A percentile compares a stretch with the other conserved stretches of the same genome.
phyloP scores from a whole-genome alignment of 192 early-diverging fungal species.

The Rhizophlyctis rosea region DNA sequence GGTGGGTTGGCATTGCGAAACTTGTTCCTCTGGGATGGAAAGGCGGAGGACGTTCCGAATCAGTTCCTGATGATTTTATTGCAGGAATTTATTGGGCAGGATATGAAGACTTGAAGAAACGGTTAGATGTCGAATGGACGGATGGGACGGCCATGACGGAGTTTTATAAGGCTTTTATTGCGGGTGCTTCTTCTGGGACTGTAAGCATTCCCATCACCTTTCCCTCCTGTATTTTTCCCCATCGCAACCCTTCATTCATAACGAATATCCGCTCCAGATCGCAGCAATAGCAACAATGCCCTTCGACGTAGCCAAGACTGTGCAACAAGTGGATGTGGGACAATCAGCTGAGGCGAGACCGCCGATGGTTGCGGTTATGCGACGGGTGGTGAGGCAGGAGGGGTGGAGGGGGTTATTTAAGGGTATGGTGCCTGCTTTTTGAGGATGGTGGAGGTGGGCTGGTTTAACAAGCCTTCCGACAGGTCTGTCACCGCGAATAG shows the following conservation, averaged over 20 bases:
- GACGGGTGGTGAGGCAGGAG: slow-evolving; percentile 21
- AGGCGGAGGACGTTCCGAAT: too few relatives aligned
- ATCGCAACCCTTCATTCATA: background rate
- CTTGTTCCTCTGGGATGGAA: too few relatives aligned
- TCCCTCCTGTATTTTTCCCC: slow-evolving; percentile 6
- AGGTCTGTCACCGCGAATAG: slow-evolving; percentile 71
- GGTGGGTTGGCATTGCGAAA: too few relatives aligned
- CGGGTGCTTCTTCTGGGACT: slow-evolving; percentile 83
- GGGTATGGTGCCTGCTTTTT: slow-evolving; percentile 1
- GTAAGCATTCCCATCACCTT: slow-evolving; percentile 46
- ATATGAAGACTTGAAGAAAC: slow-evolving; percentile 73
- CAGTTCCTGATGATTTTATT: too few relatives aligned
- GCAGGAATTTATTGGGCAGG: slow-evolving; percentile 87
- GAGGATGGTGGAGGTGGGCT: too few relatives aligned
- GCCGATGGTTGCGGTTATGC: slow-evolving; percentile 29
- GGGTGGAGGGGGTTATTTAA: slow-evolving; percentile 36
- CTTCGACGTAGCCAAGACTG: slow-evolving; percentile 95
- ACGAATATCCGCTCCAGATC: slow-evolving; percentile 38
- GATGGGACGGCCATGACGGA: slow-evolving; percentile 24
- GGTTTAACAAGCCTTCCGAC: slow-evolving; percentile 39
- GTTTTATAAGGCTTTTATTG: slow-evolving; percentile 69
- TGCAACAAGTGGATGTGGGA: slow-evolving; percentile 62
- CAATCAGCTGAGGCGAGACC: background rate
- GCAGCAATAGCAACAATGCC: slow-evolving; percentile 87
- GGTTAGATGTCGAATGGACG: background rate